Conservation (phyloP, 495 filamentous ascomycete genomes). For the Aspergillus olivimuriae region DNA sequence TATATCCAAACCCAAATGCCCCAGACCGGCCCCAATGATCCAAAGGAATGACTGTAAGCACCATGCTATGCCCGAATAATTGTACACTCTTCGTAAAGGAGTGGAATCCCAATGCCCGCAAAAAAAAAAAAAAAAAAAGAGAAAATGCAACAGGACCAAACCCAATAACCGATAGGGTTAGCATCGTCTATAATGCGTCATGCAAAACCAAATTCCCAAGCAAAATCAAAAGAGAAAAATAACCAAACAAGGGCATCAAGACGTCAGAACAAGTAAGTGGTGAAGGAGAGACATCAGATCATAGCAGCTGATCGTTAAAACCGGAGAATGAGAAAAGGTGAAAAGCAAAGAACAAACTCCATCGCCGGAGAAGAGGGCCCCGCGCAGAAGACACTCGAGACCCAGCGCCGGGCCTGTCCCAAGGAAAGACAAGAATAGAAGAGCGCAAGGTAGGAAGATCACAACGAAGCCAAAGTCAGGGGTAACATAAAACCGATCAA, state of each 20-base stretch:
- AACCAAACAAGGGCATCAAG: constrained; percentile 29
- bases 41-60: constrained; percentile 44
- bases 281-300: constrained; percentile 41
- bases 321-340: background rate
- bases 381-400: constrained; percentile 12
- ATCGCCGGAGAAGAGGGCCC: constrained; percentile 9
- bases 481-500: constrained; percentile 10
- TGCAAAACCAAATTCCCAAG: constrained; percentile 11
- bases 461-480: constrained; percentile 14
- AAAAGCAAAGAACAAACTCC: constrained; percentile 7
- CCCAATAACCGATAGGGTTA: too few species aligned
- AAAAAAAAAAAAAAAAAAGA: constrained; percentile 30
- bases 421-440: constrained; percentile 39
- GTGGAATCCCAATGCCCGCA: constrained; percentile 35
- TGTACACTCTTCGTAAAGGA: constrained; percentile 35
- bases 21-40: constrained; percentile 27
- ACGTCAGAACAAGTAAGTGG: constrained; percentile 18
- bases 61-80: constrained; percentile 38
- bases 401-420: constrained; percentile 26
- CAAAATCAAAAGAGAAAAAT: constrained; percentile 20
- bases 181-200: constrained; percentile 31
- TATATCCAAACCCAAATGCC: constrained; percentile 24
- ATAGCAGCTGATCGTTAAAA: constrained; percentile 18
- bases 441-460: constrained; percentile 3
- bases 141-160: too few species aligned